A percentile compares a stretch with the other conserved stretches of the same genome.
Evolutionary conservation across 2,329 filamentous ascomycete species (phyloP).

Genomic region (Fusarium sp.): DNA sequence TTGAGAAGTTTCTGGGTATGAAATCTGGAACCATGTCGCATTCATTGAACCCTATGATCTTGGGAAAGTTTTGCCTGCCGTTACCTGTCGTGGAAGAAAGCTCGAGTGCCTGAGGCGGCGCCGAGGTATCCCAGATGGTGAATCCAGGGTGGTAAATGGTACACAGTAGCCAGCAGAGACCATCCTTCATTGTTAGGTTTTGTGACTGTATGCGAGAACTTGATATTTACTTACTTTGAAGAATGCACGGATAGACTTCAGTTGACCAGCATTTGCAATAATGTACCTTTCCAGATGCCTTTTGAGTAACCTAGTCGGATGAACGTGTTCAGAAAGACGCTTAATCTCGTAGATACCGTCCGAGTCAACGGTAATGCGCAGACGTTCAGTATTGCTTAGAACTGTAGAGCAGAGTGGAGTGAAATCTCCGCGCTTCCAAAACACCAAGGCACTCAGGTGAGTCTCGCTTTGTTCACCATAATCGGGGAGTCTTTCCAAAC

Average conservation of each 20-base stretch:
- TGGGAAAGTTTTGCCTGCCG: background rate
- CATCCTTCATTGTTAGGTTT: background rate
- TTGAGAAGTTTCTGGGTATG: no score
- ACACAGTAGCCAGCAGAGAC: background rate
- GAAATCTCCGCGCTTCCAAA: background rate
- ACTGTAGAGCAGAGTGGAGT: fast-evolving
- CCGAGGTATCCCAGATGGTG: background rate
- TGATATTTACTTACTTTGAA: constrained; percentile 1
- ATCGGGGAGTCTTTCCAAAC: background rate
- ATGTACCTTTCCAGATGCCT: background rate
- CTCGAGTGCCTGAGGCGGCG: background rate
- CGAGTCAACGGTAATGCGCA: background rate
- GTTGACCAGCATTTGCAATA: background rate
- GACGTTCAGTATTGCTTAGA: fast-evolving
- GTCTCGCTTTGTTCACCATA: no score
- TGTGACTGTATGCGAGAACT: no score
- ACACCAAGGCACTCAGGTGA: background rate
- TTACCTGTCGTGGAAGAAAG: background rate
- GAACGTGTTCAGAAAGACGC: background rate
- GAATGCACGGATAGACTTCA: background rate
- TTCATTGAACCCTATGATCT: background rate
- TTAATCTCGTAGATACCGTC: background rate
- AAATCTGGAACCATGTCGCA: background rate
- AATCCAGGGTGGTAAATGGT: fast-evolving
- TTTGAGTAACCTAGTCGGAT: background rate